phyloP scores from a whole-genome alignment of 1,284 basidiomycete genomes.

The Paramarasmius palmivorus region DNA sequence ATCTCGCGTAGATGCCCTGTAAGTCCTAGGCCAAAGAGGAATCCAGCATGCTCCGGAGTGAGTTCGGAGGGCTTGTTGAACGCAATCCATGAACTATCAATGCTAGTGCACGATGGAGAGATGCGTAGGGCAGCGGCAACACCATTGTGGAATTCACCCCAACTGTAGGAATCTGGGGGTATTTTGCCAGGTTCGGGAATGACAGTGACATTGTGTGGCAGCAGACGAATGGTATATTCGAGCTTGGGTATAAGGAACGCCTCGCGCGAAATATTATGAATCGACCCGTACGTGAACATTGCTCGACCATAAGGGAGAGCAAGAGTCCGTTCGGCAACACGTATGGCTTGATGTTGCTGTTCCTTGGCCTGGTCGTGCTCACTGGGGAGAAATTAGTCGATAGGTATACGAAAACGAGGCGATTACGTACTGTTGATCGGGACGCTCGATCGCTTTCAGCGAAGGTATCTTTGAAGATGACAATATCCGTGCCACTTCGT shows the following conservation, averaged over 20 bases:
- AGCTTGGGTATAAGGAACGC: constrained; percentile 80
- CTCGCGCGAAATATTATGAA: constrained; percentile 70
- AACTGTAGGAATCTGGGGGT: constrained; percentile 70
- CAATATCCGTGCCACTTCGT: constrained; percentile 87
- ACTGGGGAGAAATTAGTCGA: constrained; percentile 35
- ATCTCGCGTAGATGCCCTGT: constrained; percentile 88
- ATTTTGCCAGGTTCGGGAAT: constrained; percentile 68
- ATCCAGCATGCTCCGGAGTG: constrained; percentile 92
- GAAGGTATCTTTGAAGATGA: constrained; percentile 73
- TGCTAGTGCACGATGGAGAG: constrained; percentile 70
- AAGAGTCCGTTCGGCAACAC: constrained; percentile 82
- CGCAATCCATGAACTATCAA: constrained; percentile 92
- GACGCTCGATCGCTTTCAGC: constrained; percentile 68
- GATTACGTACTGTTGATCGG: constrained; percentile 65
- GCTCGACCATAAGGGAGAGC: constrained; percentile 85
- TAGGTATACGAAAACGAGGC: neutral
- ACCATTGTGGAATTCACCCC: constrained; percentile 98
- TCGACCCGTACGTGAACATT: constrained; percentile 84
- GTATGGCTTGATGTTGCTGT: constrained; percentile 77
- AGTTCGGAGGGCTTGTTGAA: constrained; percentile 88
- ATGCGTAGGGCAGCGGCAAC: constrained; percentile 89
- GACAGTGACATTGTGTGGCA: constrained; percentile 66
- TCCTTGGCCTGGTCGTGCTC: constrained; percentile 82
- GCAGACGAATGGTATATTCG: constrained; percentile 75
- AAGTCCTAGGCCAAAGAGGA: constrained; percentile 90